Percentiles rank a stretch among this genome's conserved stretches.
Evolutionary conservation across 176 grass and related monocot species (phyloP).

Genomic region (Lolium rigidum): DNA sequence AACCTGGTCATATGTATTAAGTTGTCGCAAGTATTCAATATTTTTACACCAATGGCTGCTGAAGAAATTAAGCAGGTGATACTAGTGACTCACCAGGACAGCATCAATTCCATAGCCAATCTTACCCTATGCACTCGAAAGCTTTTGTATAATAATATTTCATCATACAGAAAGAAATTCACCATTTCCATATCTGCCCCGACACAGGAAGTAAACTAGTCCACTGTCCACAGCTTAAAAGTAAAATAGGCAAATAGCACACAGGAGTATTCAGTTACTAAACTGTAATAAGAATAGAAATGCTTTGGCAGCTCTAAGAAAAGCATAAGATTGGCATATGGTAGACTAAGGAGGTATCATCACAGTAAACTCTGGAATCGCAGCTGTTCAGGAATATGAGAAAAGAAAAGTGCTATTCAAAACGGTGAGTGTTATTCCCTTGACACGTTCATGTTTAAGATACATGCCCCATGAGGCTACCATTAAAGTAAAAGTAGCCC

Average conservation of each 20-base stretch:
- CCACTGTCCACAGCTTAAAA: neutral
- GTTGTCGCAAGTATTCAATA: neutral
- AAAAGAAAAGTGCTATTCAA: neutral
- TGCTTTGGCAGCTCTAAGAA: neutral
- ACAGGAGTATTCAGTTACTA: neutral
- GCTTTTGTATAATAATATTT: slow-evolving; percentile 63
- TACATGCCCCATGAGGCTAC: too few species aligned
- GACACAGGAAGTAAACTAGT: neutral
- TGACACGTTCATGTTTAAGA: too few species aligned
- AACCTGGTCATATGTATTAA: neutral
- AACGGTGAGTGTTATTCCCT: too few species aligned
- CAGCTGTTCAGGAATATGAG: neutral
- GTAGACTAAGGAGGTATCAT: neutral
- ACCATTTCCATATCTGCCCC: slow-evolving; percentile 68
- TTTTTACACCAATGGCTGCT: neutral
- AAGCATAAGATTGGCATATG: neutral
- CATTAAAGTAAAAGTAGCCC: too few species aligned
- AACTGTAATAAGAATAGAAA: neutral
- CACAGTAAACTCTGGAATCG: neutral
- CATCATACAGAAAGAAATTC: slow-evolving; percentile 61
- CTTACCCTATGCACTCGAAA: slow-evolving; percentile 62
- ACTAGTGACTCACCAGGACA: slow-evolving; percentile 61
- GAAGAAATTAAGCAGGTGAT: neutral
- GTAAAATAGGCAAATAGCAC: neutral
- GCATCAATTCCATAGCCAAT: slow-evolving; percentile 77